Evolutionary conservation across 345 rosid species (phyloP), one percentile per base, ranked within the genome.

Genomic region (Eucalyptus leucophloia): DNA sequence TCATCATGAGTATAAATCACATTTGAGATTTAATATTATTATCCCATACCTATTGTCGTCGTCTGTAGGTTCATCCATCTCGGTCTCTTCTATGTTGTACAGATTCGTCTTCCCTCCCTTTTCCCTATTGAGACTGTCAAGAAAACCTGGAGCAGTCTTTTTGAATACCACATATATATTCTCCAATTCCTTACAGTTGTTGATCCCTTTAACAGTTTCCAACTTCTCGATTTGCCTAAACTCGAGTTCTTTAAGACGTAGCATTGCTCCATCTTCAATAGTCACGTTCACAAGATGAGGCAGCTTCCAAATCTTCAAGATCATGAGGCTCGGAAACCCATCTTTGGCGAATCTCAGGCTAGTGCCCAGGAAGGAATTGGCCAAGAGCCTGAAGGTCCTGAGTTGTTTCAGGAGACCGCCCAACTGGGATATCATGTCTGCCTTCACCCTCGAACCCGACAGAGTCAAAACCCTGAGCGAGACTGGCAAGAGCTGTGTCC

Each of bases 161-260:
- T 62, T 14, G 72, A 6, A 0, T 14, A 1, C 2, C 0, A 69
- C 42, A 3, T 4, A 3, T 1, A 69, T 32, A 4, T 6, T 65
- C 8, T 65, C 5, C 5, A 65, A 1, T 2, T n/a, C 19, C 37
- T 7, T 1, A 1, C 72, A 3, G 0, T 4, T 0, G 0, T 3
- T 1, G 42, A 69, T 69, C 24, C 80, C 42, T 32, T 4, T 3
- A 45, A 45, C 11, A 8, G 9, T 3, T 45, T 9, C 9, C 1
- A 0, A 42, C 44, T 42, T 42, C 44, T 45, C 11, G 4, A 45
- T 3, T 3, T 32, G 42, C 30, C 89, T 47, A 26, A 26, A 6
- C 21, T 87, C 72, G 1, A 87, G 49, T 54, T 54, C 34, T 40
- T 54, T 1, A 7, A 87, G 49, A 14, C 13, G 16, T 0, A 0